phyloP scores from a whole-genome alignment of 768 basidiomycete species.

The Lactarius deliciosus region DNA sequence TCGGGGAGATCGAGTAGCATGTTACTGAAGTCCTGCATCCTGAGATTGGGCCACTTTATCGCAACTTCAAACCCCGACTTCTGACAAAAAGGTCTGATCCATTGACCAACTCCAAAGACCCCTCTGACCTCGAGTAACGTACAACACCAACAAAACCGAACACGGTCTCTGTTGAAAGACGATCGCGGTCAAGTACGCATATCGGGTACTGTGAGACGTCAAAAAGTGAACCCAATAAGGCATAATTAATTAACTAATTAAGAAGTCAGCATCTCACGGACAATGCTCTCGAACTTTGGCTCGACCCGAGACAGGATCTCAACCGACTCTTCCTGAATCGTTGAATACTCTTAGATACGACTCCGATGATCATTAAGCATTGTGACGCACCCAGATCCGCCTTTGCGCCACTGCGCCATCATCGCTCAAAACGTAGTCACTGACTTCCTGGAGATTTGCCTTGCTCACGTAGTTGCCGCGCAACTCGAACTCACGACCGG shows the following conservation, averaged over 20 bases:
- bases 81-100: no score
- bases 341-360: neutral
- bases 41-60: no score
- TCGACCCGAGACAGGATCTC: slow-evolving; percentile 19
- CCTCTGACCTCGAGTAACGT: no score
- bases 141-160: neutral
- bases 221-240: no score
- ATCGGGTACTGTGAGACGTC: neutral
- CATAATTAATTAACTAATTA: neutral
- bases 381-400: slow-evolving; percentile 19
- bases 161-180: neutral
- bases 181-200: neutral
- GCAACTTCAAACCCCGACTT: no score
- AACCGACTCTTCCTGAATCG: slow-evolving; percentile 19
- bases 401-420: slow-evolving; percentile 15
- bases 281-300: slow-evolving; percentile 7
- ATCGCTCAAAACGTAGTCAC: slow-evolving; percentile 24
- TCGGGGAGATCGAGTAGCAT: slow-evolving; percentile 23
- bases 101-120: no score
- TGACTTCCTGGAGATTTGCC: slow-evolving; percentile 14
- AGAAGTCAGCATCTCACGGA: slow-evolving; percentile 10
- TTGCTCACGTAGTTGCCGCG: slow-evolving; percentile 17
- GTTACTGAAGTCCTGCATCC: no score
- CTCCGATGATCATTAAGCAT: neutral
- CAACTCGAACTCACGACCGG: slow-evolving; percentile 16